These are phyloP conservation scores for Diplodia intermedia DNA, from an alignment of 2,329 filamentous ascomycete species.

Conservation along the genomic window DNA sequence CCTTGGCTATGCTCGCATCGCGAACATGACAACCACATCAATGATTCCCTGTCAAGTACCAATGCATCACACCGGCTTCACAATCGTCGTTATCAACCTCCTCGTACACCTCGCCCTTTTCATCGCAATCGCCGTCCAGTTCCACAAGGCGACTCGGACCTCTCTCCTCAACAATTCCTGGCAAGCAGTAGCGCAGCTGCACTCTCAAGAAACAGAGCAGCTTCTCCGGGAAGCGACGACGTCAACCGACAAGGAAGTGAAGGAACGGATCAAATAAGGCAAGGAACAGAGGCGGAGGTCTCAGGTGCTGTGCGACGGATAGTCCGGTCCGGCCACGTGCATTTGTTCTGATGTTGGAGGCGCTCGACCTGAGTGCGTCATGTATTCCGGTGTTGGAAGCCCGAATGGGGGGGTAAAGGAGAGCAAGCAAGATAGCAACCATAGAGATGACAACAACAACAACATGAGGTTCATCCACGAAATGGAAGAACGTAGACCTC, in stretches of 20 bases:
- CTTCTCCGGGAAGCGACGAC: background rate
- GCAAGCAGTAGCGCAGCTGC: slow-evolving; percentile 3
- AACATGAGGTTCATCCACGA: too few relatives aligned
- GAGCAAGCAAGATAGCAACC: too few relatives aligned
- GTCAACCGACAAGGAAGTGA: background rate
- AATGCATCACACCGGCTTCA: background rate
- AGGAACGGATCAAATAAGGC: background rate
- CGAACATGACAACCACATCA: background rate
- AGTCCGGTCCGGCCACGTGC: too few relatives aligned
- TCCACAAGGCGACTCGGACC: background rate
- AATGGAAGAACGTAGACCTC: too few relatives aligned
- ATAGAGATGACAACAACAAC: too few relatives aligned
- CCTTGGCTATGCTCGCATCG: background rate
- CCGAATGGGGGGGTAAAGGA: too few relatives aligned
- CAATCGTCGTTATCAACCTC: background rate
- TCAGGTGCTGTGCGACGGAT: too few relatives aligned
- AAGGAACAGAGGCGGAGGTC: background rate
- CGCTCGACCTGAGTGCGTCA: too few relatives aligned
- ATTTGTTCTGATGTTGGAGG: background rate
- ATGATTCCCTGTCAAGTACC: background rate
- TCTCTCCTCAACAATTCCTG: slow-evolving; percentile 1
- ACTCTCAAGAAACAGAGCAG: background rate
- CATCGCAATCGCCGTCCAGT: background rate
- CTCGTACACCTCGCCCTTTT: background rate
- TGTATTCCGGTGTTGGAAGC: too few relatives aligned